A percentile compares a stretch with the other conserved stretches of the same genome.
phyloP scores from a whole-genome alignment of 345 rosid genomes.

The Rhizophora mangle region DNA sequence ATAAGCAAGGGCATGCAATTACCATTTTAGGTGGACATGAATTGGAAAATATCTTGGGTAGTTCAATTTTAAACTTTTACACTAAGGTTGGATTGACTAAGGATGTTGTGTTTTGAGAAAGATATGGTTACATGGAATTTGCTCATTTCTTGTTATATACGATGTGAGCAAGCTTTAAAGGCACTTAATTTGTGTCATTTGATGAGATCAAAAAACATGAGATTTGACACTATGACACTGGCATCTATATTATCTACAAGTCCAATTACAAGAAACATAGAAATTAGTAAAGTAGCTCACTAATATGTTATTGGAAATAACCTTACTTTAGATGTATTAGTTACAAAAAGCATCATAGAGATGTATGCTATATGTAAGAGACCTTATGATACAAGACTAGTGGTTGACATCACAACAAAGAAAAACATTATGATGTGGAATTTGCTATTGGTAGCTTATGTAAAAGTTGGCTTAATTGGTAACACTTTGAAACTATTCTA shows the following conservation, averaged over 20 bases:
- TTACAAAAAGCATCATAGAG: slow-evolving; percentile 45
- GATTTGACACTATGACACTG: no score
- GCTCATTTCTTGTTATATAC: slow-evolving; percentile 59
- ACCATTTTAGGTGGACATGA: slow-evolving; percentile 50
- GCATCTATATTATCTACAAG: no score
- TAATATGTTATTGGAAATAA: slow-evolving; percentile 61
- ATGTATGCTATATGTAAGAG: slow-evolving; percentile 68
- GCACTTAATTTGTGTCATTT: slow-evolving; percentile 27
- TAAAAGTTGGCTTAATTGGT: slow-evolving; percentile 46
- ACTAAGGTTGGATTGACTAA: slow-evolving; percentile 61
- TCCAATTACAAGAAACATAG: no score
- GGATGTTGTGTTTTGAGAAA: slow-evolving; percentile 54
- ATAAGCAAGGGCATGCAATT: slow-evolving; percentile 51
- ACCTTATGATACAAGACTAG: slow-evolving; percentile 42
- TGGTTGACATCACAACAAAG: slow-evolving; percentile 42
- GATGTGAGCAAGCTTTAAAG: slow-evolving; percentile 38
- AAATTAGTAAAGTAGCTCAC: slow-evolving; percentile 15
- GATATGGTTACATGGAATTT: slow-evolving; percentile 86
- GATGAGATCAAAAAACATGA: no score
- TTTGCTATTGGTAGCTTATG: slow-evolving; percentile 25
- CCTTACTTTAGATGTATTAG: slow-evolving; percentile 48
- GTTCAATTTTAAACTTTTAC: slow-evolving; percentile 69
- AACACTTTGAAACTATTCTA: slow-evolving; percentile 66
- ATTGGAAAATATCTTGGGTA: slow-evolving; percentile 60
- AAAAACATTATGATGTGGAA: slow-evolving; percentile 64